phyloP scores from a whole-genome alignment of 257 asterid genomes.

The Salvia hispanica region DNA sequence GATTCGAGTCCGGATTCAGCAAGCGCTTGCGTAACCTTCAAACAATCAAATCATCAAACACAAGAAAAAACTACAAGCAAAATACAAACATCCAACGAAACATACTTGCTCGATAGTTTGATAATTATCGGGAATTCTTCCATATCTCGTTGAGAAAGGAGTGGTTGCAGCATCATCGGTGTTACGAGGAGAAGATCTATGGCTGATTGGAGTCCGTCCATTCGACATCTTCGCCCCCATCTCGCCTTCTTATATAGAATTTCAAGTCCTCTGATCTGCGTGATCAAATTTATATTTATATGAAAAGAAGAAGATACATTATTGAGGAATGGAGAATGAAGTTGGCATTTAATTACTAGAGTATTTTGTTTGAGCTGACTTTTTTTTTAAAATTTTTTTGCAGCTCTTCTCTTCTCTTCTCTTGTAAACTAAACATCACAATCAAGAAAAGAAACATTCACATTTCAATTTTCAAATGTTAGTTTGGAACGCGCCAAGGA shows the following conservation, averaged over 20 bases:
- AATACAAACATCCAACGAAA: not conserved
- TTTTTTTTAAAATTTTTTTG: too few relatives aligned
- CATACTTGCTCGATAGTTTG: slow-evolving; percentile 65
- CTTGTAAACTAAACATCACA: slow-evolving; percentile 13
- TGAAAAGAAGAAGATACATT: not conserved
- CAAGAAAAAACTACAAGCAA: too few relatives aligned
- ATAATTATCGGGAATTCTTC: slow-evolving; percentile 61
- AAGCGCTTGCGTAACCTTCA: slow-evolving; percentile 76
- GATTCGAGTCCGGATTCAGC: slow-evolving; percentile 77
- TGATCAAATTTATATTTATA: not conserved
- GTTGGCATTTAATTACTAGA: not conserved
- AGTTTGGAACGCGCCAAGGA: slow-evolving; percentile 13
- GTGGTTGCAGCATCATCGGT: slow-evolving; percentile 6
- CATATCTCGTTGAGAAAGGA: slow-evolving; percentile 35
- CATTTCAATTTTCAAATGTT: not conserved
- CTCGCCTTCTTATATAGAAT: not conserved
- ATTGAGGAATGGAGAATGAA: not conserved
- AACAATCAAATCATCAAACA: not conserved
- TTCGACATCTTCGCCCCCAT: slow-evolving; percentile 47
- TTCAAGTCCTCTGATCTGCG: not conserved
- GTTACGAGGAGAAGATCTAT: slow-evolving; percentile 30
- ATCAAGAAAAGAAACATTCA: slow-evolving; percentile 14
- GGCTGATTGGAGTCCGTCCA: not conserved
- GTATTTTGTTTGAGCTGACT: slow-evolving; percentile 33
- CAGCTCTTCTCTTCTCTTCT: not conserved